Evolutionary conservation across 2,329 filamentous ascomycete genomes (phyloP), one percentile per base, ranked within the genome.

Genomic region (Trichocomaceae sp.): DNA sequence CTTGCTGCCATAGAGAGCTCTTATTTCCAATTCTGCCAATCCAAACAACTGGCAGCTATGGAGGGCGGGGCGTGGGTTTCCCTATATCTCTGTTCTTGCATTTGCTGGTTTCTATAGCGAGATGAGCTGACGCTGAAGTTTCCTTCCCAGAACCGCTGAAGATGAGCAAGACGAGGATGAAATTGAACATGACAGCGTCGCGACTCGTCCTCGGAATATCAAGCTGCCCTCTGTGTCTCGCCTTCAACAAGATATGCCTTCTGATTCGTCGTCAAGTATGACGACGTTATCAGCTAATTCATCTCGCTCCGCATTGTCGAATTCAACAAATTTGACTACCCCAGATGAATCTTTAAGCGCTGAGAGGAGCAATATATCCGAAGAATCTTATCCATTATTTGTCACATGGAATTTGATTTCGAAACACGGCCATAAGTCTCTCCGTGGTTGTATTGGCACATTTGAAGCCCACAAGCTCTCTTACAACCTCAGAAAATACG

Each of bases 361-460:
- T 19, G 56, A 57, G 23, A 66, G 57, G 64, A 64, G 60, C 57
- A 61, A 60, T 62, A 58, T 66, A 71, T 62, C 72, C 72, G 63
- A 66, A 12, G 63, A 62, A 55, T 79, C 81, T 42, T 83, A 85
- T 59, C 92, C 92, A 0, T 80, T 97, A 39, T 97, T 97, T 69
- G 88, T 99, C 47, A 96, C 91, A 7, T 97, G 92, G 91, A 95
- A 96, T 74, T 89, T 83, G 0, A 63, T 90, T 53, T 83, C 81
- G 7, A 71, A 77, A 63, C 75, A 69, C 52, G 81, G 83, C 26
- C 74, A 83, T 60, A 84, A 85, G 68, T 81, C 80, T 22, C 81
- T 99, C 42, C 86, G 93, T 57, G 93, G 93, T 57, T 99, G 93
- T 77, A 97, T 99, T 67, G 93, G 93, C 62, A 99, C 92, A 2